These are phyloP conservation scores for Athelia psychrophila DNA, from an alignment of 1,284 basidiomycete genomes.

Conservation along the genomic window DNA sequence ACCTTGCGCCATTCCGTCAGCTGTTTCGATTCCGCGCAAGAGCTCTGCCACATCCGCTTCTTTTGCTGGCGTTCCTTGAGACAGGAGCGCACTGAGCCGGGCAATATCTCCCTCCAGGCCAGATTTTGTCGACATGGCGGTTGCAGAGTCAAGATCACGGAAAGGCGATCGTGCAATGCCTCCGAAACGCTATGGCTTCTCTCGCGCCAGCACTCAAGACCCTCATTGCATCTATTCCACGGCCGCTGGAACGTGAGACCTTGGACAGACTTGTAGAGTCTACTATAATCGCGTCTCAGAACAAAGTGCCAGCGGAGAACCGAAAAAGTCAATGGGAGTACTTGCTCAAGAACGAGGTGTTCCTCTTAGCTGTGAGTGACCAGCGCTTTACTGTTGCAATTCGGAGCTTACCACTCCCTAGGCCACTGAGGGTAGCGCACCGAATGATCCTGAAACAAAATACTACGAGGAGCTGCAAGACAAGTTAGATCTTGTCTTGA, in stretches of 20 bases:
- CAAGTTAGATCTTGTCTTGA: slow-evolving; percentile 67
- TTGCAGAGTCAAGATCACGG: not conserved
- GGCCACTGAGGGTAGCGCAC: slow-evolving; percentile 60
- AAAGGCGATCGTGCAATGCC: slow-evolving; percentile 14
- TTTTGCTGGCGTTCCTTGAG: slow-evolving; percentile 28
- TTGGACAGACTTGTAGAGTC: slow-evolving; percentile 49
- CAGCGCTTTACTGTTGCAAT: not conserved
- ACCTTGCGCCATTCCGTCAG: slow-evolving; percentile 50
- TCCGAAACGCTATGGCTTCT: slow-evolving; percentile 30
- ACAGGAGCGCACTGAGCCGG: slow-evolving; percentile 32
- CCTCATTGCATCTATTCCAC: slow-evolving; percentile 48
- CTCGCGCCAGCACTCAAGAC: slow-evolving; percentile 39
- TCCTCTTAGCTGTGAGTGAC: slow-evolving; percentile 59
- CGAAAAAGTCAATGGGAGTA: slow-evolving; percentile 72
- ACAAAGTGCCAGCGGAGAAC: slow-evolving; percentile 49
- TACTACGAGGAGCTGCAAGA: slow-evolving; percentile 64
- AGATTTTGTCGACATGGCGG: slow-evolving; percentile 16
- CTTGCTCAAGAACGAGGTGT: slow-evolving; percentile 63
- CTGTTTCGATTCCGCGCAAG: slow-evolving; percentile 47
- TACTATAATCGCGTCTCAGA: slow-evolving; percentile 41
- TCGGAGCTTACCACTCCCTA: slow-evolving; percentile 25
- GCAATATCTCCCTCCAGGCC: slow-evolving; percentile 31
- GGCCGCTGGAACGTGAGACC: slow-evolving; percentile 40
- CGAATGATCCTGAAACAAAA: slow-evolving; percentile 40
- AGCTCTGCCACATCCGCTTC: slow-evolving; percentile 44